phyloP scores from a whole-genome alignment of 768 basidiomycete species.

The Xanthoconium purpureum region DNA sequence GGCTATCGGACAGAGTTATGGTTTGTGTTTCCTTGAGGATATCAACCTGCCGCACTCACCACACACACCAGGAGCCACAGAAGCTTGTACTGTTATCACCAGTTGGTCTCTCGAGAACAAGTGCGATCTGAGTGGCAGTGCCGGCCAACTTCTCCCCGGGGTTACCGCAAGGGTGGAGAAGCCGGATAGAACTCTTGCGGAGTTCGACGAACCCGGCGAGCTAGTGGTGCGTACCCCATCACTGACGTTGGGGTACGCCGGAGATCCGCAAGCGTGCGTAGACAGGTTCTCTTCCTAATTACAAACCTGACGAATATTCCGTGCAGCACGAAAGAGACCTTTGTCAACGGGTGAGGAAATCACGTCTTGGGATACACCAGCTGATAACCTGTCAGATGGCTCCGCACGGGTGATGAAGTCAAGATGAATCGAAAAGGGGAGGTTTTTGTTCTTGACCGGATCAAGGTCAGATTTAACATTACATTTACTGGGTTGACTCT shows the following conservation, averaged over 20 bases:
- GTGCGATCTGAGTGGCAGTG: slow-evolving; percentile 51
- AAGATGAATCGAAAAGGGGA: slow-evolving; percentile 58
- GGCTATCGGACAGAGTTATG: slow-evolving; percentile 61
- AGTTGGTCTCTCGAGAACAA: slow-evolving; percentile 43
- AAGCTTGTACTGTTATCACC: slow-evolving; percentile 54
- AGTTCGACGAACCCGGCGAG: slow-evolving; percentile 60
- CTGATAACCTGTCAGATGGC: slow-evolving; percentile 44
- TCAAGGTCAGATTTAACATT: slow-evolving; percentile 48
- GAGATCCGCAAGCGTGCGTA: slow-evolving; percentile 59
- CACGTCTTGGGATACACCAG: neutral
- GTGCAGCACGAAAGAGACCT: slow-evolving; percentile 59
- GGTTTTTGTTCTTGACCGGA: slow-evolving; percentile 66
- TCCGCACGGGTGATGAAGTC: slow-evolving; percentile 71
- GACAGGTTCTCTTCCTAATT: neutral
- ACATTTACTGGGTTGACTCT: neutral
- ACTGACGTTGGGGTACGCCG: slow-evolving; percentile 55
- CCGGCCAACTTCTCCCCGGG: slow-evolving; percentile 59
- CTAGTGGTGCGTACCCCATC: slow-evolving; percentile 59
- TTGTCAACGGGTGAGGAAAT: slow-evolving; percentile 43
- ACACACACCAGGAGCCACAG: slow-evolving; percentile 51
- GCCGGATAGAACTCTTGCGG: slow-evolving; percentile 53
- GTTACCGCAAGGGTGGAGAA: slow-evolving; percentile 54
- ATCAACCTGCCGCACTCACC: neutral
- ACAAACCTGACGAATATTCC: slow-evolving; percentile 6
- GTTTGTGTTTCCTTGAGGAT: slow-evolving; percentile 26